Conservation (phyloP, 2,329 filamentous ascomycete species). For the Colletotrichum karsti region DNA sequence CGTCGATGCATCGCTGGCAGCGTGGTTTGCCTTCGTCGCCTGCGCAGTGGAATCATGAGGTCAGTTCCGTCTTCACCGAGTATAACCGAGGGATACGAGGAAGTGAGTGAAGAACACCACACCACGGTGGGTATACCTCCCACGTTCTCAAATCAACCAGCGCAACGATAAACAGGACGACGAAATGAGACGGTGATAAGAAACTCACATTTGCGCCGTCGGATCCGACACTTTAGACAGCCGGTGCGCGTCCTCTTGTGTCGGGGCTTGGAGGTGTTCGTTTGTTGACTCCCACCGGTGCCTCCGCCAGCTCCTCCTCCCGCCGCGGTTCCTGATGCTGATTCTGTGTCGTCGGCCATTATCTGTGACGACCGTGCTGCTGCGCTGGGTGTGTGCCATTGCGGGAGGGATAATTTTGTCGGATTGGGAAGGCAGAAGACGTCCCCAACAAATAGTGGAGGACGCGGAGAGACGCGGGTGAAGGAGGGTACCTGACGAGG, state of each 20-base stretch:
- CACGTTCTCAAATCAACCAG: not conserved
- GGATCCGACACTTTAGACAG: slow-evolving; percentile 57
- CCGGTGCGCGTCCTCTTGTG: slow-evolving; percentile 48
- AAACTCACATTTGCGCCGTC: slow-evolving; percentile 56
- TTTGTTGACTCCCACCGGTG: not conserved
- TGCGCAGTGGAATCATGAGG: slow-evolving; percentile 32
- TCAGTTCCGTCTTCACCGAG: not conserved
- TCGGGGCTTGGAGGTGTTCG: slow-evolving; percentile 2
- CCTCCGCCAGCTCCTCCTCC: not conserved
- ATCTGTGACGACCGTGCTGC: not conserved
- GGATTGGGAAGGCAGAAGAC: slow-evolving; percentile 27
- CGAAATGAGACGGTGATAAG: not conserved
- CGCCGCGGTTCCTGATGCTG: slow-evolving; percentile 2
- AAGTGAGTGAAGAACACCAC: not conserved
- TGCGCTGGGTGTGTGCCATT: slow-evolving; percentile 1
- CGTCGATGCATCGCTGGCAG: slow-evolving; percentile 56
- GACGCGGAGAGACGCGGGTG: slow-evolving; percentile 8
- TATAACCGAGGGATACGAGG: not conserved
- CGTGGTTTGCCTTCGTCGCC: slow-evolving; percentile 60
- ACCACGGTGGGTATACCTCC: not conserved
- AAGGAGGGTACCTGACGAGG: not conserved
- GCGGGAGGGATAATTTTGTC: slow-evolving; percentile 25
- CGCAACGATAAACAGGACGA: rapidly evolving
- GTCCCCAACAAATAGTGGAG: slow-evolving; percentile 16
- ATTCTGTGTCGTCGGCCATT: slow-evolving; percentile 23